Base-by-base conservation (phyloP, 1,139 yeast genomes). In the Meyerozyma athensensis region DNA sequence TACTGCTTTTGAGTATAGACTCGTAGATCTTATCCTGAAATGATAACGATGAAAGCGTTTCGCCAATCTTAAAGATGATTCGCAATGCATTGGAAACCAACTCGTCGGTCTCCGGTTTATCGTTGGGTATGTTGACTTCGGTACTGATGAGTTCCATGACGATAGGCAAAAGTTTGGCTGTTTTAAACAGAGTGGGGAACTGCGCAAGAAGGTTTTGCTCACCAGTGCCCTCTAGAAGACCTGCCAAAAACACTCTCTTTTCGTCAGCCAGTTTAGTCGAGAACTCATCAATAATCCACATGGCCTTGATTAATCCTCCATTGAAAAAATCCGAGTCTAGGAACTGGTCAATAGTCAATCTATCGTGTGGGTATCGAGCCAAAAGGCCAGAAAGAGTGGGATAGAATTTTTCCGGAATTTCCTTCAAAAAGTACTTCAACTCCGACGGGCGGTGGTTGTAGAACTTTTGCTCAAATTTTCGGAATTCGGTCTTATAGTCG, bases 221-320 rank as follows among this genome's bases (percentile, higher is more conserved):
- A 34, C 43, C 43, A 31, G 53, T 56, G 2, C 36, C 32, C 28
- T 60, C 61, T 10, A 75, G 62, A 37, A 90, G 65, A 0, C 90
- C 90, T 40, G 73, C 70, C 50, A 90, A 66, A 54, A 87, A 89
- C 0, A 79, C 68, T 26, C 75, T 59, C 50, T 83, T 84, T 42
- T 90, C 97, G 10, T 75, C 74, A 3, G 70, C 63, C 2, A 81
- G 62, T 47, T 86, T 83, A 1, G 96, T 86, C 7, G 90, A 77
- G 45, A 86, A 81, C 43, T 86, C 95, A 54, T 90, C 97, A 36
- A 92, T 60, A 51, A 85, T 83, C 59, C 84, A 78, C 68, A 92
- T 73, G 3, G 95, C 83, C 53, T 86, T 83, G 39, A 92, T 80
- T 37, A 90, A 64, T 39, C 92, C 86, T 43, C 90, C 94, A 58